These are phyloP conservation scores for Amyloporia xantha DNA, from an alignment of 768 basidiomycete species.

Conservation along the genomic window DNA sequence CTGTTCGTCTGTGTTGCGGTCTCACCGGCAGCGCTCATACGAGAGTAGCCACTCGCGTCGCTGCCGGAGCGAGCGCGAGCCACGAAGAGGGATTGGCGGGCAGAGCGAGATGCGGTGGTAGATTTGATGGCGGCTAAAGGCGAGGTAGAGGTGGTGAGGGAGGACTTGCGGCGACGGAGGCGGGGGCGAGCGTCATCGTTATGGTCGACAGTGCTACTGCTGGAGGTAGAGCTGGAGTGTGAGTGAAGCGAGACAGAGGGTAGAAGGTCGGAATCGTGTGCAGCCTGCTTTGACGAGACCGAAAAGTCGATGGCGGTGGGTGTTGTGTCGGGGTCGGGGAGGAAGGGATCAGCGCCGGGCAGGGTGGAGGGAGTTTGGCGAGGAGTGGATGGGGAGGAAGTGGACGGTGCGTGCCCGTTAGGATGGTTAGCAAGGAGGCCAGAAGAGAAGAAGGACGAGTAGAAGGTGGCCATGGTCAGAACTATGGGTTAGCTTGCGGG, in stretches of 20 bases:
- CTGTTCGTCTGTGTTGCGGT: constrained; percentile 27
- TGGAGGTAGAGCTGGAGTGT: no score
- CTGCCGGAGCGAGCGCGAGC: constrained; percentile 43
- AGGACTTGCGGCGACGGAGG: constrained; percentile 57
- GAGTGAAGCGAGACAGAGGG: no score
- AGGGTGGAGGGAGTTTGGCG: constrained; percentile 19
- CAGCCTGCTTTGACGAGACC: constrained; percentile 16
- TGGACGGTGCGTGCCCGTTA: constrained; percentile 10
- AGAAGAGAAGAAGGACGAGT: constrained; percentile 67
- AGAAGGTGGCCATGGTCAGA: constrained; percentile 23
- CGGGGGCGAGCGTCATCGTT: constrained; percentile 28
- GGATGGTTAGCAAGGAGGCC: constrained; percentile 52
- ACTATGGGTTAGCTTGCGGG: not conserved
- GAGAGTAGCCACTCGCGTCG: constrained; percentile 22
- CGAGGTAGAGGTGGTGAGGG: constrained; percentile 45
- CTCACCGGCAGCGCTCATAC: constrained; percentile 21
- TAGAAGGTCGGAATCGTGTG: constrained; percentile 23
- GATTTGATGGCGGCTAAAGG: constrained; percentile 56
- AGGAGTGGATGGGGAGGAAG: constrained; percentile 20
- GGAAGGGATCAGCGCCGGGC: constrained; percentile 18
- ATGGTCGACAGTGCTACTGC: constrained; percentile 23
- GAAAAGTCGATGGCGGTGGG: constrained; percentile 26
- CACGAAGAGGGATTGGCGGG: constrained; percentile 38
- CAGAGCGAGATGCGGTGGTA: constrained; percentile 37
- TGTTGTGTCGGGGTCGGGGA: constrained; percentile 27